Percentiles rank a stretch among this genome's conserved stretches.
Evolutionary conservation across 257 asterid species (phyloP).

Genomic region (Penstemon eatonii): DNA sequence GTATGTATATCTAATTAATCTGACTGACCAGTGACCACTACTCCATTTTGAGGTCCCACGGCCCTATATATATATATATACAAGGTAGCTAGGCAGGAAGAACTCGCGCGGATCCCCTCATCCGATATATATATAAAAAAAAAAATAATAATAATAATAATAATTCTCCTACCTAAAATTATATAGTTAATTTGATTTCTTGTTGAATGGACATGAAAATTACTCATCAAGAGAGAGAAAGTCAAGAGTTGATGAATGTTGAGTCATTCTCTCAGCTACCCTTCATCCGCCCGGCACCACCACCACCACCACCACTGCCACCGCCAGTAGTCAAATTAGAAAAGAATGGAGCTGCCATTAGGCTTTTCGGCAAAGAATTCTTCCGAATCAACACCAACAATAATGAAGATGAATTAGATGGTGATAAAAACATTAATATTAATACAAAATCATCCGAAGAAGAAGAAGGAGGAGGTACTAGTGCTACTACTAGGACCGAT

Average conservation of each 20-base stretch:
- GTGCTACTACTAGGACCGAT: too few species aligned
- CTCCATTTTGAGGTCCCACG: constrained; percentile 44
- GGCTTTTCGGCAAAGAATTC: constrained; percentile 89
- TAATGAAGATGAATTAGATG: constrained; percentile 4
- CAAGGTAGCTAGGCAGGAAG: too few species aligned
- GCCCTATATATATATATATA: constrained; percentile 7
- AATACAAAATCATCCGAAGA: neutral
- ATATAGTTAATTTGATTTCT: neutral
- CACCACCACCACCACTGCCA: neutral
- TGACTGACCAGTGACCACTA: neutral
- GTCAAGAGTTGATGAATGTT: constrained; percentile 82
- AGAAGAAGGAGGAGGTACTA: neutral
- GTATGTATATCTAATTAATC: too few species aligned
- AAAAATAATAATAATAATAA: too few species aligned
- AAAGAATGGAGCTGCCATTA: constrained; percentile 45
- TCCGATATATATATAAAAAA: too few species aligned
- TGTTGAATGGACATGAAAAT: constrained; percentile 51
- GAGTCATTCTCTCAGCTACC: constrained; percentile 93
- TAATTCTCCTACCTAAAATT: too few species aligned
- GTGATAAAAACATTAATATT: constrained; percentile 5
- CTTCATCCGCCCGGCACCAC: constrained; percentile 67
- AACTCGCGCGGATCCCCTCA: too few species aligned
- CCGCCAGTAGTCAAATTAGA: constrained; percentile 21
- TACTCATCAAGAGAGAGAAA: constrained; percentile 45
- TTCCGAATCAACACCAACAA: constrained; percentile 34